Evolutionary conservation across 306 rosid genomes (phyloP), one percentile per base, ranked within the genome.

Genomic region (Acmispon strigosus): DNA sequence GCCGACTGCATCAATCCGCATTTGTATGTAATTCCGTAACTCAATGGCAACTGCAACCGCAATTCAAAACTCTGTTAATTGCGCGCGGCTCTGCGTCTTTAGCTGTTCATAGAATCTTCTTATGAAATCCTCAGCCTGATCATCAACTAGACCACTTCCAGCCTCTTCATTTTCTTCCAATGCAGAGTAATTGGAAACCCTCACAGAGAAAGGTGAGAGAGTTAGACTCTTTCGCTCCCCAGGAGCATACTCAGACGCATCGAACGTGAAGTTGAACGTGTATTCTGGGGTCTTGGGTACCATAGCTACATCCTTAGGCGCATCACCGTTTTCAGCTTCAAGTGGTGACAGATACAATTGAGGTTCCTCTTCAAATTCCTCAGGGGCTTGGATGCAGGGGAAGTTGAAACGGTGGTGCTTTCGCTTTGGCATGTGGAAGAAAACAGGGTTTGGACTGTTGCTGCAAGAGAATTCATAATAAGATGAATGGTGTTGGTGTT

Each of bases 381-480:
- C 44, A 20, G 84, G 85, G 17, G 73, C 9, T 45, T 80, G 77
- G 19, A 87, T 71, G 66, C 87, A 87, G 62, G 91, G 85, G 51
- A 87, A 87, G 84, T 53, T 82, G 66, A 82, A 87, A 69, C 37
- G 37, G 37, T 76, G 66, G 12, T 82, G 76, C 41, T 78, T 79
- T 16, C 82, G 62, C 68, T 79, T 86, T 17, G 83, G 73, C 56
- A 71, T 44, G 60, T 77, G 79, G 84, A 51, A 72, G 77, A 82
- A 77, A 77, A 78, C 82, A 75, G 88, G 85, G 66, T 79, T 77
- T 37, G 91, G 88, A 27, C 84, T 84, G 60, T 82, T 84, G 36
- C 85, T 77, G 66, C 91, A 86, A 12, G 86, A 82, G 78, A 86
- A 86, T 20, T 86, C 91, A 22, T 86, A 84, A n/a, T 84, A 86